A percentile compares a stretch with the other conserved stretches of the same genome.
Evolutionary conservation across 192 early-diverging fungal genomes (phyloP).

Genomic region (Paraglomus brasilianum): DNA sequence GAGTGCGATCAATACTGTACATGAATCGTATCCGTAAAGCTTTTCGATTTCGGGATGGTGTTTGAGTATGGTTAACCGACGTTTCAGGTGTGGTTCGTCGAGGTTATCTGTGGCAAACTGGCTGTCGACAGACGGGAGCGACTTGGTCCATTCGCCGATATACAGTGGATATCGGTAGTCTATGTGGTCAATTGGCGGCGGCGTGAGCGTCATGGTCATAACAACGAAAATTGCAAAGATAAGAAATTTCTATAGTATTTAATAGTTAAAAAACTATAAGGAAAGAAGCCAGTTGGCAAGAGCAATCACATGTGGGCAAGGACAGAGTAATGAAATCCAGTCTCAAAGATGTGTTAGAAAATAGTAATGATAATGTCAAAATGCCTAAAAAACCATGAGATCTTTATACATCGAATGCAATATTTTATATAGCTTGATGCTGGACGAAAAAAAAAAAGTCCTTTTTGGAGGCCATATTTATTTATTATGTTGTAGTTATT

Average conservation of each 20-base stretch:
- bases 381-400: too few species aligned
- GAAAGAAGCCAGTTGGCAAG: too few species aligned
- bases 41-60: not conserved
- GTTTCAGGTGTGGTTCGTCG: not conserved
- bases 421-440: too few species aligned
- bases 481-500: too few species aligned
- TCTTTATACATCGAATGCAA: too few species aligned
- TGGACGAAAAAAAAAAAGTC: too few species aligned
- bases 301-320: too few species aligned
- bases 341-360: too few species aligned
- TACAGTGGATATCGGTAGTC: not conserved
- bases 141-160: not conserved
- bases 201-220: not conserved
- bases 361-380: too few species aligned
- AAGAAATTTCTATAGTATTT: not conserved
- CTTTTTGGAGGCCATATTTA: too few species aligned
- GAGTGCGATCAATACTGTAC: slow-evolving; percentile 72
- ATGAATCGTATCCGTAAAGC: slow-evolving; percentile 33
- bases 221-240: not conserved
- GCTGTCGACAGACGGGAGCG: not conserved
- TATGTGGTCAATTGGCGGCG: not conserved
- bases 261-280: too few species aligned
- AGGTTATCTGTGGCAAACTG: not conserved
- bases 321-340: too few species aligned
- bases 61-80: not conserved